A percentile compares a stretch with the other conserved stretches of the same genome.
These are phyloP conservation scores for Annulohypoxylon stygium DNA, from an alignment of 495 filamentous ascomycete genomes.

Conservation along the genomic window DNA sequence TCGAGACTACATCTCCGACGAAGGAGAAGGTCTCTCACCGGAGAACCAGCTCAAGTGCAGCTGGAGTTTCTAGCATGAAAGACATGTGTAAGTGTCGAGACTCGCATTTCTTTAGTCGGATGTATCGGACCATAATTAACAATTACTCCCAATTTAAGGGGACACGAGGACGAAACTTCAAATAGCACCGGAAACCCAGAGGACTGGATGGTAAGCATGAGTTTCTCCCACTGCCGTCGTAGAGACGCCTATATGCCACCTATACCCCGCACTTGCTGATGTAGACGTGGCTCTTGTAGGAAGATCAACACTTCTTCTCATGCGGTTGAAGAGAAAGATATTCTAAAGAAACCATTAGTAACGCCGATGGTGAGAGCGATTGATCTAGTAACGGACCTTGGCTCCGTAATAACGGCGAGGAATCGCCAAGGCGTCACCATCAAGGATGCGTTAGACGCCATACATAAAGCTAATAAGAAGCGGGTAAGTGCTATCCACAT, in stretches of 20 bases:
- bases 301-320: conserved; percentile 88
- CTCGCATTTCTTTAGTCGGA: conserved; percentile 2
- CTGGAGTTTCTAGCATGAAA: conserved; percentile 83
- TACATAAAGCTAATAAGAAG: conserved; percentile 95
- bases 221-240: not conserved
- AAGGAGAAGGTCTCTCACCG: conserved; percentile 71
- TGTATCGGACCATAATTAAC: conserved; percentile 26
- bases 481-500: conserved; percentile 66
- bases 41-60: conserved; percentile 73
- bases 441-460: conserved; percentile 93
- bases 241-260: not conserved
- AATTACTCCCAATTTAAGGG: not conserved
- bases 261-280: conserved; percentile 26
- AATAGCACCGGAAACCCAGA: conserved; percentile 89
- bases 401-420: conserved; percentile 89
- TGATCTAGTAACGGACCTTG: conserved; percentile 68
- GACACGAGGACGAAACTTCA: conserved; percentile 57
- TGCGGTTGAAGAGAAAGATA: conserved; percentile 80
- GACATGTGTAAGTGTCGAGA: conserved; percentile 76
- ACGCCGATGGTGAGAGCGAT: conserved; percentile 90
- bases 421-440: conserved; percentile 94
- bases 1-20: conserved; percentile 70
- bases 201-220: conserved; percentile 82
- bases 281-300: conserved; percentile 61
- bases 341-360: conserved; percentile 82